These are phyloP conservation scores for Ophiostoma triangulosporum DNA, from an alignment of 2,329 filamentous ascomycete genomes.

Conservation along the genomic window DNA sequence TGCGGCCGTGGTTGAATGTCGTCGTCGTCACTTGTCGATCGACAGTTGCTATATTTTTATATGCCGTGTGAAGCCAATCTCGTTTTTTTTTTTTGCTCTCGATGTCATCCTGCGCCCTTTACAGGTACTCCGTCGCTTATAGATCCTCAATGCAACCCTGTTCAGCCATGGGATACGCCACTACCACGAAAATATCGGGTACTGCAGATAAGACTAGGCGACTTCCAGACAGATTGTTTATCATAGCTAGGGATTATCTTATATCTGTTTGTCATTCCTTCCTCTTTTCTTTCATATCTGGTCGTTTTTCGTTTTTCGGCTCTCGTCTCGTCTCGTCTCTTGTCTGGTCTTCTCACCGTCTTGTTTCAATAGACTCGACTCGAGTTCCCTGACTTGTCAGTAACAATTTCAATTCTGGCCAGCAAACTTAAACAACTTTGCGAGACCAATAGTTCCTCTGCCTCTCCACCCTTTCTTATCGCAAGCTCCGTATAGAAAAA, in stretches of 20 bases:
- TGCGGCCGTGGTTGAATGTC: neutral
- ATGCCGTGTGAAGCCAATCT: neutral
- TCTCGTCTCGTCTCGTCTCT: too few relatives aligned
- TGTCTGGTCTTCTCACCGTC: too few relatives aligned
- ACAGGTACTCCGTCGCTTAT: too few relatives aligned
- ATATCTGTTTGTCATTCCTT: neutral
- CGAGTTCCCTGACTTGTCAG: too few relatives aligned
- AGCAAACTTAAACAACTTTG: too few relatives aligned
- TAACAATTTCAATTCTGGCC: too few relatives aligned
- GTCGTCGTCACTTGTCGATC: neutral
- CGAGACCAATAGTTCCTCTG: too few relatives aligned
- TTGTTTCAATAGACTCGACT: too few relatives aligned
- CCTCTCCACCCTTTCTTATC: too few relatives aligned
- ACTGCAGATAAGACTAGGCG: neutral
- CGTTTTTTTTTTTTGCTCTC: neutral
- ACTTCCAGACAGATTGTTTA: neutral
- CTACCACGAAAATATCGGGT: neutral
- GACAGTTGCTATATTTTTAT: neutral
- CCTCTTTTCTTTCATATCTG: neutral
- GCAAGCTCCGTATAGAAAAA: too few relatives aligned
- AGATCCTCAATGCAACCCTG: neutral
- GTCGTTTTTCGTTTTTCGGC: too few relatives aligned
- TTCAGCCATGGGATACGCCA: neutral
- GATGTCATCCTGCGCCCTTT: neutral
- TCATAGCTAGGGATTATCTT: neutral